These are phyloP conservation scores for Bathelium albidoporum DNA, from an alignment of 495 filamentous ascomycete species.

Conservation along the genomic window DNA sequence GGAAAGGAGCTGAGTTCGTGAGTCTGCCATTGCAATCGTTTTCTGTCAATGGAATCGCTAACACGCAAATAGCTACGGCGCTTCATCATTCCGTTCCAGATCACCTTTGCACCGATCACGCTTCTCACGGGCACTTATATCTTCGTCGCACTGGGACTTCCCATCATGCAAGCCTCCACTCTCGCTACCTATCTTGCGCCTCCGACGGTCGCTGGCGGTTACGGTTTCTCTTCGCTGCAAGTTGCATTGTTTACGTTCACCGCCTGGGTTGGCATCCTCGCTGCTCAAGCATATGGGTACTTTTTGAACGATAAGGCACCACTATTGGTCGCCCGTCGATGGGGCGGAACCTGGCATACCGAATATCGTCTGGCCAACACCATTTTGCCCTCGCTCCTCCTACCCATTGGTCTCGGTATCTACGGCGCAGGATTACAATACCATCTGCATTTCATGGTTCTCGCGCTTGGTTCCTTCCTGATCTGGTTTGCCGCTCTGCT, in stretches of 20 bases:
- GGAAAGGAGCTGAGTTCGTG: background rate
- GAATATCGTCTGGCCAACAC: constrained; percentile 9
- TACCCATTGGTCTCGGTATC: constrained; percentile 10
- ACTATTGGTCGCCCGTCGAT: constrained; percentile 5
- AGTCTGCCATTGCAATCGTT: background rate
- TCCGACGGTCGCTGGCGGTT: constrained; percentile 4
- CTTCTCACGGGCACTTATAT: constrained; percentile 6
- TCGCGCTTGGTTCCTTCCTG: constrained; percentile 10
- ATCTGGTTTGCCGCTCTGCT: constrained; percentile 5
- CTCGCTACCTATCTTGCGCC: constrained; percentile 1
- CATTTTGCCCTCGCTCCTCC: constrained; percentile 1
- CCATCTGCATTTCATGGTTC: constrained; percentile 13
- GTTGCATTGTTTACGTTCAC: constrained; percentile 7
- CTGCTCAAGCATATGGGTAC: constrained; percentile 9
- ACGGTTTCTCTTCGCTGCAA: constrained; percentile 4
- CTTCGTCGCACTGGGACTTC: constrained; percentile 4
- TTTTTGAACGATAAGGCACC: constrained; percentile 12
- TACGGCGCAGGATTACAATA: constrained; percentile 11
- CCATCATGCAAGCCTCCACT: constrained; percentile 6
- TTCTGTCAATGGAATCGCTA: background rate
- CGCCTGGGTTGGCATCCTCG: constrained; percentile 10
- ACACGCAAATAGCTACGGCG: background rate
- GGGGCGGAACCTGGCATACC: constrained; percentile 6
- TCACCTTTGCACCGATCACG: constrained; percentile 8
- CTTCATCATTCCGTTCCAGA: constrained; percentile 5